Evolutionary conservation across 1,139 yeast genomes (phyloP).

Genomic region (Taphrina populina): DNA sequence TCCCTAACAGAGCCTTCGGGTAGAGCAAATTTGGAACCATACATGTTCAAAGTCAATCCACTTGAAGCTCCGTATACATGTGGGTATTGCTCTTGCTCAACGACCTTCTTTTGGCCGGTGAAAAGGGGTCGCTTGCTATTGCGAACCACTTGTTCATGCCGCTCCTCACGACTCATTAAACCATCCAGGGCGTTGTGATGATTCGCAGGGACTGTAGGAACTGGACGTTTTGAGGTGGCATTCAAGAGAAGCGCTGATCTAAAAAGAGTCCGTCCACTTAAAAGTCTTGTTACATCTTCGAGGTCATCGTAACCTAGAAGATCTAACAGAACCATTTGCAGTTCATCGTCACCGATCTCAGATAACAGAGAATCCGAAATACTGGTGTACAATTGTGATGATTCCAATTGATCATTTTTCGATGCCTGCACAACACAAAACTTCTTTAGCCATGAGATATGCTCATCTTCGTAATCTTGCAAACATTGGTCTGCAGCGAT

Average conservation of each 20-base stretch:
- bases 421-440: constrained; percentile 12
- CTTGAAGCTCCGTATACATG: constrained; percentile 79
- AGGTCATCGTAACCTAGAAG: constrained; percentile 81
- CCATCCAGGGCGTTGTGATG: constrained; percentile 23
- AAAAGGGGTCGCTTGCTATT: constrained; percentile 57
- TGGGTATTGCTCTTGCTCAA: constrained; percentile 62
- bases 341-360: constrained; percentile 53
- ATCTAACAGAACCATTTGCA: constrained; percentile 70
- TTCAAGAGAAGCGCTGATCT: constrained; percentile 41
- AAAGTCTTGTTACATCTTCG: constrained; percentile 67
- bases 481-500: not conserved
- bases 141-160: constrained; percentile 52
- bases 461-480: not conserved
- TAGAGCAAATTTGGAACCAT: constrained; percentile 74
- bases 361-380: constrained; percentile 8
- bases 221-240: constrained; percentile 14
- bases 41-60: constrained; percentile 64
- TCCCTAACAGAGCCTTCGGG: constrained; percentile 80
- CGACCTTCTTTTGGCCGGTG: constrained; percentile 53
- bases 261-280: constrained; percentile 51
- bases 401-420: constrained; percentile 11
- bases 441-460: constrained; percentile 10
- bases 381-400: constrained; percentile 9
- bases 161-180: constrained; percentile 8
- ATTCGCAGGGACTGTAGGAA: not conserved